Percentiles rank a stretch among this genome's conserved stretches.
Conservation (phyloP, 768 basidiomycete species). For the Trametes meyenii region DNA sequence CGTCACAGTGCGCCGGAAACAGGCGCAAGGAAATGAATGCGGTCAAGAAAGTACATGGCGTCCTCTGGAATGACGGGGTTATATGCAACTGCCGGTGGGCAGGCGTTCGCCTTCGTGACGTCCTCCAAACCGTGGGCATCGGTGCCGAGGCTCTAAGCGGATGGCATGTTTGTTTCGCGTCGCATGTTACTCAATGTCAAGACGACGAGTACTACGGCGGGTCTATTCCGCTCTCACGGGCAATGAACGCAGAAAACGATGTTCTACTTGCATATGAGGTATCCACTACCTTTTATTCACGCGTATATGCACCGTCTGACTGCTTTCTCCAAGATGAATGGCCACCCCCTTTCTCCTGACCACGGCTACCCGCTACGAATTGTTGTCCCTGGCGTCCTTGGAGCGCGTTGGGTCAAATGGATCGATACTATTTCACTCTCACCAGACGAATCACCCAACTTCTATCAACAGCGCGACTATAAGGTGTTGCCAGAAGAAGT, state of each 20-base stretch:
- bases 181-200: conserved; percentile 23
- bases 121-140: conserved; percentile 40
- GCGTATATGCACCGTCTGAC: neutral
- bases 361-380: conserved; percentile 71
- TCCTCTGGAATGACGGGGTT: conserved; percentile 54
- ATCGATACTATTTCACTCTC: conserved; percentile 62
- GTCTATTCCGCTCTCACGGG: conserved; percentile 22
- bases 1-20: conserved; percentile 32
- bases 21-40: conserved; percentile 31
- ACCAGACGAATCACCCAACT: conserved; percentile 60
- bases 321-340: conserved; percentile 57
- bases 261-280: conserved; percentile 33
- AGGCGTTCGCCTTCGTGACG: conserved; percentile 58
- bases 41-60: conserved; percentile 28
- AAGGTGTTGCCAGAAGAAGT: conserved; percentile 42
- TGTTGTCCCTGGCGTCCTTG: conserved; percentile 67
- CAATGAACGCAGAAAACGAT: conserved; percentile 19
- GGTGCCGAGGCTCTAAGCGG: neutral
- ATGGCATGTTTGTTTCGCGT: conserved; percentile 25
- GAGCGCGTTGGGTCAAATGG: conserved; percentile 81
- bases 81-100: conserved; percentile 71
- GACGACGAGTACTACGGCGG: conserved; percentile 26
- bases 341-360: conserved; percentile 54
- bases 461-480: conserved; percentile 75
- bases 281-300: neutral